phyloP scores from a whole-genome alignment of 306 rosid species.

The Cucumis sativus region Cucumber_9930_V3 NC_026658.2:17250001-17250500 shows the following conservation, averaged over 20 bases:
- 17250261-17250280: background rate
- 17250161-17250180: background rate
- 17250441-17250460: background rate
- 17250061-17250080: background rate
- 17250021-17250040: background rate
- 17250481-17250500: background rate
- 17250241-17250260: background rate
- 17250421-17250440: constrained; percentile 1
- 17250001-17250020: background rate
- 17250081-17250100: background rate
- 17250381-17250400: constrained; percentile 22
- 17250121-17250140: background rate
- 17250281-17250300: constrained; percentile 37
- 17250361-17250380: constrained; percentile 71
- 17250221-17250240: background rate
- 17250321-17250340: constrained; percentile 36
- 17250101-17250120: background rate
- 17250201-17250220: background rate
- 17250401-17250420: background rate
- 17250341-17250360: constrained; percentile 81
- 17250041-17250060: background rate
- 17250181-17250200: background rate
- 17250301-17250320: constrained; percentile 50
- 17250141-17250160: background rate
- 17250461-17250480: background rate